These are phyloP conservation scores for Gentiana straminea DNA, from an alignment of 257 asterid species.

Conservation along the genomic window DNA sequence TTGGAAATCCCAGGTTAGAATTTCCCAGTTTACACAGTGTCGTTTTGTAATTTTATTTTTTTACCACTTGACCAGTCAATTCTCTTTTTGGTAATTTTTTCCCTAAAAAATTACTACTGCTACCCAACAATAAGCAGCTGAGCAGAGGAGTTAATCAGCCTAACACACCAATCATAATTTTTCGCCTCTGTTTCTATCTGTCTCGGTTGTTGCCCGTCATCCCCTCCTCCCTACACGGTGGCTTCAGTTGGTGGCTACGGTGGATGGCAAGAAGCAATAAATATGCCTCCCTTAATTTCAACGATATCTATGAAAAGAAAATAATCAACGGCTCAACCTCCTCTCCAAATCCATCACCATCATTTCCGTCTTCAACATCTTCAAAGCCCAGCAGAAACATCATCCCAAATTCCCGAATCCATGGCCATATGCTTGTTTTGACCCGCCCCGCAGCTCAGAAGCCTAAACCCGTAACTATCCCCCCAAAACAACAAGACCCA, in stretches of 20 bases:
- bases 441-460: slow-evolving; percentile 56
- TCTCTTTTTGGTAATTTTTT: too few relatives aligned
- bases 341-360: slow-evolving; percentile 1
- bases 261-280: slow-evolving; percentile 91
- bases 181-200: neutral
- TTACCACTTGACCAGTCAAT: too few relatives aligned
- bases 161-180: neutral
- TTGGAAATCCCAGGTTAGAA: too few relatives aligned
- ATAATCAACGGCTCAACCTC: slow-evolving; percentile 18
- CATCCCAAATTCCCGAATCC: slow-evolving; percentile 55
- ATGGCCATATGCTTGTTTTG: slow-evolving; percentile 78
- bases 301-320: slow-evolving; percentile 64
- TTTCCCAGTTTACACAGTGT: too few relatives aligned
- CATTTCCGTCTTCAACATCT: slow-evolving; percentile 9
- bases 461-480: slow-evolving; percentile 32
- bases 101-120: too few relatives aligned
- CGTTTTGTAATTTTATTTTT: too few relatives aligned
- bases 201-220: neutral
- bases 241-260: slow-evolving; percentile 33
- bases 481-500: slow-evolving; percentile 12
- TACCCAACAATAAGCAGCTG: too few relatives aligned
- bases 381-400: slow-evolving; percentile 27
- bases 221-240: slow-evolving; percentile 31
- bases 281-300: slow-evolving; percentile 65
- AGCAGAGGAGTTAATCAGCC: too few relatives aligned